Evolutionary conservation across 139 green algal species (phyloP), one percentile per base, ranked within the genome.

Genomic region (Coelastrella sp.): DNA sequence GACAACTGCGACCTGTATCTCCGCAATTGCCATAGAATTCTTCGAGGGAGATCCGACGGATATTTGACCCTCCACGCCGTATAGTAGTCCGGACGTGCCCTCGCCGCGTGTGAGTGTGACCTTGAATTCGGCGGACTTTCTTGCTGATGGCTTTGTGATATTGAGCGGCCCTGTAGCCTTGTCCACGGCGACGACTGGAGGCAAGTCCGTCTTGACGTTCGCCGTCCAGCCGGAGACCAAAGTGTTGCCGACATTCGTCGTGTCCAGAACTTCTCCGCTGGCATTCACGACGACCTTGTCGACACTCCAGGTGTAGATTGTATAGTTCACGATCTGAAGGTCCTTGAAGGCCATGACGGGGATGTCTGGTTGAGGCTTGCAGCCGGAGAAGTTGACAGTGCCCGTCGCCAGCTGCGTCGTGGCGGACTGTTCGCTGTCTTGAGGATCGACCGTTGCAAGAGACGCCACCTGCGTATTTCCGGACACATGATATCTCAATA

Each of bases 251-350:
- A 27, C n/a, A 19, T 14, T 12, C 19, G 49, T 84, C 56, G 12
- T 11, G 15, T 15, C 8, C 22, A 66, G 58, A 14, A 15, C 7
- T 15, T 68, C 6, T 9, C n/a, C 60, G 22, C 20, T 35, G n/a
- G 58, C 7, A 24, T 85, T 58, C 58, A 85, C 22, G 7, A 68
- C 20, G 0, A 57, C 9, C 22, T 73, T 72, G 24, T 66, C 56
- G 22, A 85, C 80, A 22, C 24, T 73, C 80, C 80, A 85, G 58
- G 57, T 74, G 80, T 85, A 24, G 22, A 85, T 68, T 56, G 80
- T 85, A 20, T 58, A 85, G 58, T 85, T 85, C 58, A 85, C 10
- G 17, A 35, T 73, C 57, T 68, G 57, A 20, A 85, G 80, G n/a
- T 72, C 57, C 9, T 68, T 66, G 57, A 85, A 49, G 8, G 19